phyloP scores from a whole-genome alignment of 495 filamentous ascomycete genomes.

The Lasiosphaeria ovina region DNA sequence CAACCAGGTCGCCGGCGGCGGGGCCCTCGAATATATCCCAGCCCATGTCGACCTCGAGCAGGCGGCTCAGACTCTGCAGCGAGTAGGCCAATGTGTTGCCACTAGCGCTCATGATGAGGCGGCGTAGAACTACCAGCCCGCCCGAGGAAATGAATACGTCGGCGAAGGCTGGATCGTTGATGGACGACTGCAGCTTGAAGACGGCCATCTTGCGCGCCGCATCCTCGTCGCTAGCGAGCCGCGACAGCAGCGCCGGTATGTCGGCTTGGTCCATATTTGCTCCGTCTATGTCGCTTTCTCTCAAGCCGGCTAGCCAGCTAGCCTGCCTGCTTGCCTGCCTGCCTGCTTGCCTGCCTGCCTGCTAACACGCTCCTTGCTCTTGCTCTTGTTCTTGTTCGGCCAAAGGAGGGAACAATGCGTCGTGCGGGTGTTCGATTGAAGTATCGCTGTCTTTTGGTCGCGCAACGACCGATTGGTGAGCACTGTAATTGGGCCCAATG shows the following conservation, averaged over 20 bases:
- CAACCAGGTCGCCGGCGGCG: conserved; percentile 51
- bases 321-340: no score
- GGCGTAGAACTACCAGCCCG: conserved; percentile 74
- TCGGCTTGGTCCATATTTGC: conserved; percentile 51
- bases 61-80: conserved; percentile 76
- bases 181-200: conserved; percentile 91
- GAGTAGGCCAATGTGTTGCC: conserved; percentile 97
- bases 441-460: no score
- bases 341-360: no score
- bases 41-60: conserved; percentile 95
- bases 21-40: conserved; percentile 74
- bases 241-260: conserved; percentile 55
- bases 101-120: conserved; percentile 75
- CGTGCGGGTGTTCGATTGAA: no score
- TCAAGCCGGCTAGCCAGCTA: no score
- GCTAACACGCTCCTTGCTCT: no score
- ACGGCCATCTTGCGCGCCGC: conserved; percentile 97
- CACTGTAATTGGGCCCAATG: no score
- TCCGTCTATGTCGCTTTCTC: no score
- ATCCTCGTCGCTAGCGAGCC: conserved; percentile 64
- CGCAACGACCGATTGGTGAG: no score
- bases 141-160: conserved; percentile 92
- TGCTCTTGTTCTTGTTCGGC: no score
- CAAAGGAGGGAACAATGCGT: no score
- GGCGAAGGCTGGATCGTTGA: conserved; percentile 94